Evolutionary conservation across 2,329 filamentous ascomycete genomes (phyloP).

Genomic region (Hortaea sp.): DNA sequence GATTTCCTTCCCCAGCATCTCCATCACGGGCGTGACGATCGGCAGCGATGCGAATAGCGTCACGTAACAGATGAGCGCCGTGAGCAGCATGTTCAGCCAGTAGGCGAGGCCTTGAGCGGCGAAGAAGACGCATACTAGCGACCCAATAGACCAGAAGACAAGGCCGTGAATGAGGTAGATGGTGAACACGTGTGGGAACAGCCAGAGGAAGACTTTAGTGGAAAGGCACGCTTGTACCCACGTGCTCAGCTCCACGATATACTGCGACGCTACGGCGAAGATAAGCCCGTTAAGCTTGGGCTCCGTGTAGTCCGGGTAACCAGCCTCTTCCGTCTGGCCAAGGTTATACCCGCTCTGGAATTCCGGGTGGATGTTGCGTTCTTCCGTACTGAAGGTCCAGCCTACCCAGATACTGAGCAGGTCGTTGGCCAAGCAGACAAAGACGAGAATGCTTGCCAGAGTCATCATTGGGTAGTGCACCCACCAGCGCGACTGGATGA

Average conservation of each 20-base stretch:
- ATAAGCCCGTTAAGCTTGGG: slow-evolving; percentile 37
- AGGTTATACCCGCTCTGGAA: slow-evolving; percentile 27
- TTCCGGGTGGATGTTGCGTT: slow-evolving; percentile 37
- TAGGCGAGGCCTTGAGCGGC: slow-evolving; percentile 23
- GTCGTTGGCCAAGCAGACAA: slow-evolving; percentile 29
- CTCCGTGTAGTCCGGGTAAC: slow-evolving; percentile 34
- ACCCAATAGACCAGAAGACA: slow-evolving; percentile 35
- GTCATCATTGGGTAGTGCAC: slow-evolving; percentile 29
- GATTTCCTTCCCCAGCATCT: slow-evolving; percentile 30
- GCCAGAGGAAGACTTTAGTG: slow-evolving; percentile 28
- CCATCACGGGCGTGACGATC: slow-evolving; percentile 29
- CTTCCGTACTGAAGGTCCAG: slow-evolving; percentile 20
- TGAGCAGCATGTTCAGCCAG: slow-evolving; percentile 27
- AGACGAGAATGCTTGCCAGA: slow-evolving; percentile 25
- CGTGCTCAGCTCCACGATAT: slow-evolving; percentile 25
- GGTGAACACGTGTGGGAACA: slow-evolving; percentile 42
- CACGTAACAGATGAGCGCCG: slow-evolving; percentile 28
- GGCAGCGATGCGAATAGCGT: slow-evolving; percentile 24
- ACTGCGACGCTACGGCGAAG: slow-evolving; percentile 26
- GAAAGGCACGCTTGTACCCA: slow-evolving; percentile 33
- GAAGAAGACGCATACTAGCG: slow-evolving; percentile 28
- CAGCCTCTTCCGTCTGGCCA: slow-evolving; percentile 22
- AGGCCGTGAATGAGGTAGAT: slow-evolving; percentile 41
- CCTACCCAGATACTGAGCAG: slow-evolving; percentile 30
- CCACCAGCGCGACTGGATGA: slow-evolving; percentile 24